Base-by-base conservation (phyloP, 1,284 basidiomycete genomes). In the Salmacisia buchloeana region DNA sequence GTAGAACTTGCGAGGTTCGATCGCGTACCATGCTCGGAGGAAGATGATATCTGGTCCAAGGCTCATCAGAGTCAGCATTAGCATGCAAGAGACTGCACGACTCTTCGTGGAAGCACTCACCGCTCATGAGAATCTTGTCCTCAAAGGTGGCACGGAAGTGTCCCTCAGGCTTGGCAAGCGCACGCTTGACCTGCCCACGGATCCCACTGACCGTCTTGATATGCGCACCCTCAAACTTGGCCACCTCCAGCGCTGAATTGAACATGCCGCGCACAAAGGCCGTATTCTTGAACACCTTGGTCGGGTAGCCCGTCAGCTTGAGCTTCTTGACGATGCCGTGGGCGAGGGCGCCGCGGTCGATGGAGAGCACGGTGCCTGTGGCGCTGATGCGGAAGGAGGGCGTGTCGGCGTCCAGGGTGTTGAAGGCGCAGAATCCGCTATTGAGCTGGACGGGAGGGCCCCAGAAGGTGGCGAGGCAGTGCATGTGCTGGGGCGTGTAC, bases 251-350 rank as follows among this genome's bases (percentile, higher is more conserved):
- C 12, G 91, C 87, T 58, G 86, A 88, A 65, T 83, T 88, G 83
- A 98, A 98, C 94, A 99, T 99, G 78, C 97, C 92, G 83, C 90
- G 93, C 73, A 99, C 85, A 80, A 98, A 99, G 0, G 93, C 96
- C 15, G 96, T 99, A 81, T 99, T 99, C 83, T 97, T 98, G 85
- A 90, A 98, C 64, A 98, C 90, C 85, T 97, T 97, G 83, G 88
- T 91, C 29, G 96, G 94, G 31, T 87, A 85, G 52, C 96, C 94
- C 0, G 93, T 98, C 63, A 98, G 82, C 83, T 98, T 99, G 73
- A 99, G 82, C 83, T 98, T 99, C 85, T 99, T 99, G 70, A 98
- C 93, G 69, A 99, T 97, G 83, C 90, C 91, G 63, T 89, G 88
- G 21, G 90, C 71, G 21, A 66, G 64, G n/a, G 62, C 45, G 2